Base-by-base conservation (phyloP, 108 stramenopile genomes). In the Epipyxis sp. region DNA sequence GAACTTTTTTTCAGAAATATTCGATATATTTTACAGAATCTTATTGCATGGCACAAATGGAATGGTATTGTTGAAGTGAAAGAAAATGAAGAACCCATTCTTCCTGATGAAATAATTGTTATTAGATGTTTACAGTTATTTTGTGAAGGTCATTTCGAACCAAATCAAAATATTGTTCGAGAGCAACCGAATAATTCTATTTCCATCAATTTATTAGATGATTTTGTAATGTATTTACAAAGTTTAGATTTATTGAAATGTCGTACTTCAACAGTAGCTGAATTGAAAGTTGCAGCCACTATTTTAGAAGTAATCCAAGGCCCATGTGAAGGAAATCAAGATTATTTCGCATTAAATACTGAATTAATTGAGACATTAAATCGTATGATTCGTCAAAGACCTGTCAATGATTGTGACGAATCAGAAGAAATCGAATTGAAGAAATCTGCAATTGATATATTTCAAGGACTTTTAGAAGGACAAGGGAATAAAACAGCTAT, bases 221-320 rank as follows among this genome's bases (percentile, higher is more conserved):
- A 78, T 43, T 78, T 82, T 37, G 77, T 82, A 1, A 35, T 77
- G 39, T 78, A 78, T 40, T 59, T 82, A 1, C 30, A 39, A 27
- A 37, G 50, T 45, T 39, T 82, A 37, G 44, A 43, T 1, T 41
- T 58, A 44, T 62, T 67, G 44, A 77, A 43, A 40, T 68, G 81
- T 44, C 65, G 65, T 42, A 62, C 77, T 40, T 72, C 69, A 40
- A 82, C 81, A 0, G 40, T 44, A 44, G 81, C 81, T 32, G 59
- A 32, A 13, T 6, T 20, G 44, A 34, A 16, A 44, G 81, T 78
- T 35, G 44, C 81, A 37, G 77, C 42, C 1, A 78, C 77, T 40
- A 57, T 85, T 35, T 41, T 85, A 20, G 84, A 85, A 78, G 81
- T 81, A 42, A 82, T 85, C 37, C 84, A 85, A 58, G 84, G 84